Conservation (phyloP, 352 stramenopile genomes). For the Phytopythium litorale region DNA sequence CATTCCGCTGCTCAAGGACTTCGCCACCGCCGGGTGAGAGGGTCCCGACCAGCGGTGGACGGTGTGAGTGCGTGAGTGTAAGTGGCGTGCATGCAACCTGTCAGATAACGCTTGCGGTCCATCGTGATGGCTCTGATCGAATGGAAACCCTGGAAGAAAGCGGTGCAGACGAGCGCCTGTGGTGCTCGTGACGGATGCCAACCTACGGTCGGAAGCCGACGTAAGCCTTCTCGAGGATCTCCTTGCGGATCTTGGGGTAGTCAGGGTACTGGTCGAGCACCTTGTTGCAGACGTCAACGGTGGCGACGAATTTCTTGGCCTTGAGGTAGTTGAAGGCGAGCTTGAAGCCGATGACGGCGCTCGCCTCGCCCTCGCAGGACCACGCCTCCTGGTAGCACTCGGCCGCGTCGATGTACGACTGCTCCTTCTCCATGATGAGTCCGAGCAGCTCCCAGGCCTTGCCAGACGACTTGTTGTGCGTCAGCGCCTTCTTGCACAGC, state of each 20-base stretch:
- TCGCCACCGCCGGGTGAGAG: constrained; percentile 53
- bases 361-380: constrained; percentile 79
- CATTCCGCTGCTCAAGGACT: constrained; percentile 62
- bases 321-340: constrained; percentile 97
- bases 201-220: constrained; percentile 80
- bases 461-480: constrained; percentile 91
- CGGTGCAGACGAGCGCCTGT: background rate
- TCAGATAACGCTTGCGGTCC: background rate
- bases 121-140: background rate
- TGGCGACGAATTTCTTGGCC: constrained; percentile 85
- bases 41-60: background rate
- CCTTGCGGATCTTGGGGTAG: constrained; percentile 93
- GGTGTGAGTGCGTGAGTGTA: background rate
- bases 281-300: constrained; percentile 93
- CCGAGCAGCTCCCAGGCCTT: constrained; percentile 93
- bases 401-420: constrained; percentile 89
- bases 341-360: constrained; percentile 91
- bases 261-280: constrained; percentile 92
- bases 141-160: background rate
- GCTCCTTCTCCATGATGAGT: constrained; percentile 94
- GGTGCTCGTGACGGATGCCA: background rate
- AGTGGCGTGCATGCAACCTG: background rate
- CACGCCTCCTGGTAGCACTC: constrained; percentile 92
- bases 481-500: constrained; percentile 90
- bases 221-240: constrained; percentile 93